Evolutionary conservation across 192 early-diverging fungal genomes (phyloP), one percentile per base, ranked within the genome.

Genomic region (Lobosporangium transversale): DNA sequence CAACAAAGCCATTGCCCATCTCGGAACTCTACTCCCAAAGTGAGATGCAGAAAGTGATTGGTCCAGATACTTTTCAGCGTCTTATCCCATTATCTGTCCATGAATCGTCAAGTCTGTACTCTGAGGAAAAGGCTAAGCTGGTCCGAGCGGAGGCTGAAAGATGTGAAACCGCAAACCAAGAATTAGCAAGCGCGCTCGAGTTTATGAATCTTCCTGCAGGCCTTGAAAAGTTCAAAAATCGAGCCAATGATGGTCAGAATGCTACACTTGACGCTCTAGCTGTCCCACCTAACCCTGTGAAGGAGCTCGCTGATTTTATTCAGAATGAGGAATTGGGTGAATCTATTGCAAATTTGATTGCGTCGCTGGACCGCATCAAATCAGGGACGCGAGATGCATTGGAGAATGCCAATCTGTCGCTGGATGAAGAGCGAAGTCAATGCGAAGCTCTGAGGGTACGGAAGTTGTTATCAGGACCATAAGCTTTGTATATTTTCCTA

Each of bases 71-170:
- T 54, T 99, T 99, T 63, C 79, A 86, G 33, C 81, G 86, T 21
- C 86, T 99, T 45, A 90, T 99, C 30, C 97, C 97, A 1, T 81
- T 99, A 44, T 86, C 89, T n/a, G 94, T 99, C 1, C 95, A 97
- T 78, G 95, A 98, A 81, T 89, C 93, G 42, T 86, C 96, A 15
- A 94, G 92, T 24, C 56, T 98, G 61, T 99, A 99, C 65, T 96
- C 95, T 23, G 97, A 98, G 71, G 95, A 97, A 74, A 95, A 97
- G 81, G 96, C 95, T 20, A 95, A 96, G 81, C 64, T 99, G 33
- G 85, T 97, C 8, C 89, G 97, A 24, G 75, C 84, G 23, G 93
- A 95, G 52, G 87, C 89, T 23, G 94, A 90, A 61, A 81, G 85
- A 62, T 92, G 90, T 30, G 93, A 94, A 48, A 65, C 89, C 7